Evolutionary conservation across 306 rosid species (phyloP), one percentile per base, ranked within the genome.

Genomic region (Lupinus albus): DNA sequence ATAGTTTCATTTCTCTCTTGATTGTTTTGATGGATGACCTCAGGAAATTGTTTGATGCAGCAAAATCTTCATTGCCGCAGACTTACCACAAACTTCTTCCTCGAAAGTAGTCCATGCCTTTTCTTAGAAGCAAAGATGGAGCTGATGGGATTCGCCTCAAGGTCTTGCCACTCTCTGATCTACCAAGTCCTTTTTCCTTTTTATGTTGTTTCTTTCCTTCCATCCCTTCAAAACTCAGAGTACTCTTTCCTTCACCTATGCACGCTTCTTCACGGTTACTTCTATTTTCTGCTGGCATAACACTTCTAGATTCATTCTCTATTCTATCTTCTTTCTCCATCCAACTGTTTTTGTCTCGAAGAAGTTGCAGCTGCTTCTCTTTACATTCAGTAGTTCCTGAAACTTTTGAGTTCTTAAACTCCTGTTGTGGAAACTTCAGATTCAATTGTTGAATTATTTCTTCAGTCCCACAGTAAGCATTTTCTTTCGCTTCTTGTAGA

Each of bases 141-240:
- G 99, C 86, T 46, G 97, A 90, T 52, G 99, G 97, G 58, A 87
- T 81, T 79, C 97, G 51, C 77, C 87, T 86, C 60, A 94, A 81
- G 55, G 61, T 47, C 75, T 82, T 85, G 16, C 84, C 85, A 81
- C 96, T 94, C 80, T 92, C 96, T 30, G 90, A 86, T 78, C 99
- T 88, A 11, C 42, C 64, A 30, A 83, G 84, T 65, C 49, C 72
- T 74, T 81, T 84, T 64, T 59, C 91, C 78, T 84, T 84, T 41
- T 83, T 75, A 47, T 77, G 81, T 38, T 61, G 72, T 50, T 75
- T 79, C 72, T 73, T 84, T 76, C 78, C 73, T 64, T 73, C 88
- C 77, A 73, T 64, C 71, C 49, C 86, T 64, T 77, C 92, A 55
- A 77, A 75, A 73, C 69, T 68, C 21, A 44, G 57, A 39, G 76